Percentiles rank a stretch among this genome's conserved stretches.
Evolutionary conservation across 306 rosid genomes (phyloP).

Genomic region (Castanea mollissima): DNA sequence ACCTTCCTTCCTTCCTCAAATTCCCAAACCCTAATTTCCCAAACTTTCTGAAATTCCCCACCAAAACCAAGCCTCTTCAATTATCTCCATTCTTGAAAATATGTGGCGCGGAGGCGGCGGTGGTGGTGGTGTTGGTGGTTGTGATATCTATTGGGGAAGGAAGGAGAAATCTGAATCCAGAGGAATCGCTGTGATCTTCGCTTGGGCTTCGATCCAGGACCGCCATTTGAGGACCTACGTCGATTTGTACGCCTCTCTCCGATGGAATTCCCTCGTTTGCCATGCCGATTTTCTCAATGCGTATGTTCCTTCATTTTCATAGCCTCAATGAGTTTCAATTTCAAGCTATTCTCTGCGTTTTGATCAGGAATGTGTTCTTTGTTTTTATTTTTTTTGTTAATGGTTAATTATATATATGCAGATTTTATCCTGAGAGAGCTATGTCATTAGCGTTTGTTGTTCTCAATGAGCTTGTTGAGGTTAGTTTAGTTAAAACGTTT

Average conservation of each 20-base stretch:
- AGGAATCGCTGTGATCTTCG: constrained; percentile 78
- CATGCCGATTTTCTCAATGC: constrained; percentile 76
- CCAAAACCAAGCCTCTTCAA: background rate
- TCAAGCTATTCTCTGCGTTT: background rate
- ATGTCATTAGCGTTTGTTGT: constrained; percentile 69
- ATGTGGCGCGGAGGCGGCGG: constrained; percentile 45
- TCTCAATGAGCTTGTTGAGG: constrained; percentile 89
- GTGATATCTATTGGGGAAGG: constrained; percentile 73
- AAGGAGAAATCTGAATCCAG: constrained; percentile 49
- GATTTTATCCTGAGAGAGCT: constrained; percentile 75
- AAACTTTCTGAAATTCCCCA: background rate
- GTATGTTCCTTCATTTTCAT: constrained; percentile 36
- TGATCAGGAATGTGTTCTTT: background rate
- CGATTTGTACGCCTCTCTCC: constrained; percentile 67
- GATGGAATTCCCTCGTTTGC: constrained; percentile 88
- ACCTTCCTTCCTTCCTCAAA: background rate
- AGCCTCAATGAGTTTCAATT: background rate
- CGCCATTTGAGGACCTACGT: constrained; percentile 47
- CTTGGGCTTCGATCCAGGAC: constrained; percentile 85
- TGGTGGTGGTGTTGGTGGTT: constrained; percentile 41
- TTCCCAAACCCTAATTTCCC: background rate
- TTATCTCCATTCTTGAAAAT: background rate
- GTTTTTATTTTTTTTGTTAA: background rate
- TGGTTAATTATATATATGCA: constrained; percentile 31
- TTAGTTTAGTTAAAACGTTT: constrained; percentile 27